Base-by-base conservation (phyloP, 1,284 basidiomycete species). In the Pseudozyma sp. region DNA sequence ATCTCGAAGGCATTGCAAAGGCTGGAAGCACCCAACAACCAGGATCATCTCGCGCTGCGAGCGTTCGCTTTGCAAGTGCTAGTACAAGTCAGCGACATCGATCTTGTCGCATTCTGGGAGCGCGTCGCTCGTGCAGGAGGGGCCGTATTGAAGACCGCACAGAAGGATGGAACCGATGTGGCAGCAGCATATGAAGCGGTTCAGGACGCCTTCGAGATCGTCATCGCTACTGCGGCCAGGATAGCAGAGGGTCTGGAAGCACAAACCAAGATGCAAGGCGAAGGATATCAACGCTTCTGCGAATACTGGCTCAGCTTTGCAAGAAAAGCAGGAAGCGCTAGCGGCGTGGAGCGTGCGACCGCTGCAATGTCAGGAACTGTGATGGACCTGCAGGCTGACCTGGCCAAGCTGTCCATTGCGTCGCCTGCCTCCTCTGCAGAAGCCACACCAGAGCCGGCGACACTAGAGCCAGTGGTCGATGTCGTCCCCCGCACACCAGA, bases 61-160 rank as follows among this genome's bases (percentile, higher is more conserved):
- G 58, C 71, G 11, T 40, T 69, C 1, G 69, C 76, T 42, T 48
- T 80, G 35, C 50, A 66, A 9, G 19, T 76, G 50, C 73, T 82
- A 12, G 55, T 70, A 3, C 61, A 52, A 43, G 76, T 71, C 2
- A 62, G 72, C 18, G 68, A 70, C 19, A 52, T 82, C 34, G 77
- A 82, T 19, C 50, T 67, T 1, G 53, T 53, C 13, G 79, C 79
- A 18, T 75, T 78, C 48, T 81, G 79, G 79, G 76, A 80, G 44
- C 68, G 77, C 5, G 70, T 60, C 4, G 74, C 74, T 13, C 67
- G 77, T 6, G 42, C 64, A 13, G 77, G 70, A 8, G 64, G 58
- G 3, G 53, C 62, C 13, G 60, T 68, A 10, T 60, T 72, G 43
- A 75, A 71, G 21, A 43, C 43, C 5, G 65, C 49, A 6, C 58